These are phyloP conservation scores for Entomortierella chlamydospora DNA, from an alignment of 192 early-diverging fungal species.

Conservation along the genomic window DNA sequence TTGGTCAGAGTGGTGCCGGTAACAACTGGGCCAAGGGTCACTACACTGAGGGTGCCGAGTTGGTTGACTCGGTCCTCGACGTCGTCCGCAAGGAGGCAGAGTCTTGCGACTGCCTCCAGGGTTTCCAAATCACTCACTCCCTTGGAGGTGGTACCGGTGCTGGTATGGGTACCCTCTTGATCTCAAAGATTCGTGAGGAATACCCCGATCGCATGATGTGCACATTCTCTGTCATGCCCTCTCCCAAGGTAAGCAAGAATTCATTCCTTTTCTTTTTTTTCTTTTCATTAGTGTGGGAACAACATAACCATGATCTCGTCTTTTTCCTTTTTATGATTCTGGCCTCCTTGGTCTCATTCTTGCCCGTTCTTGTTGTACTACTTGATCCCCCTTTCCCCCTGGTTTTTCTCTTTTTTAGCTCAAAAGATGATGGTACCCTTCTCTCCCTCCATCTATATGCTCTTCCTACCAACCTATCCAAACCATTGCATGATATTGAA, in stretches of 20 bases:
- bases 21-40: constrained; percentile 99
- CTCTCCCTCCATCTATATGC: background rate
- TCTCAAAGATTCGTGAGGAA: constrained; percentile 99
- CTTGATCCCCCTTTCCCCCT: too few relatives aligned
- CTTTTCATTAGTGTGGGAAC: background rate
- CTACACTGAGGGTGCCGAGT: constrained; percentile 99
- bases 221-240: constrained; percentile 97
- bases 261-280: background rate
- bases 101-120: constrained; percentile 95
- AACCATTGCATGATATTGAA: constrained; percentile 1
- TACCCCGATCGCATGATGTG: constrained; percentile 99
- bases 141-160: constrained; percentile 98
- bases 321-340: background rate
- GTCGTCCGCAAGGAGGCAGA: constrained; percentile 98
- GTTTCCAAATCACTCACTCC: constrained; percentile 99
- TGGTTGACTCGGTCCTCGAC: constrained; percentile 95
- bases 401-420: too few relatives aligned
- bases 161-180: constrained; percentile 95
- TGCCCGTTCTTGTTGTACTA: too few relatives aligned
- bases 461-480: background rate
- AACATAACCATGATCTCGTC: too few relatives aligned
- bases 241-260: constrained; percentile 77
- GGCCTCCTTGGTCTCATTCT: too few relatives aligned
- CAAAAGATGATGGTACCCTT: constrained; percentile 4
- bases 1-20: constrained; percentile 95